These are phyloP conservation scores for Globisporangium barbulae DNA, from an alignment of 352 stramenopile genomes.

Conservation along the genomic window DNA sequence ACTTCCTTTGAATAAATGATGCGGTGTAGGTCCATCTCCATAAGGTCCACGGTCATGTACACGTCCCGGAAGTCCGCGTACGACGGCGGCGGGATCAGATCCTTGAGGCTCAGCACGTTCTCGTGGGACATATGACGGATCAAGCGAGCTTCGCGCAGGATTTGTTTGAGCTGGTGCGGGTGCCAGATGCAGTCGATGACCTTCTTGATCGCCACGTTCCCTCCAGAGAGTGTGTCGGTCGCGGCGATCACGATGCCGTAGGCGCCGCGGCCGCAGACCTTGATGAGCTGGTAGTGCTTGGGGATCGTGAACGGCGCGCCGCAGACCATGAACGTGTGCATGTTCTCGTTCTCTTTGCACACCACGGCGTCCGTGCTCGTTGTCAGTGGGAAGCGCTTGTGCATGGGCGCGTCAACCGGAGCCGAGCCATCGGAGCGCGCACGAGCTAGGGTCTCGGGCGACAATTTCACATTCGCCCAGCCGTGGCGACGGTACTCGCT, in stretches of 20 bases:
- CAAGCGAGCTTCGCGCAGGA: slow-evolving; percentile 79
- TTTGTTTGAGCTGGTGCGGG: slow-evolving; percentile 87
- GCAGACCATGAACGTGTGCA: slow-evolving; percentile 90
- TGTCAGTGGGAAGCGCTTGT: slow-evolving; percentile 38
- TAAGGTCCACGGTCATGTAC: slow-evolving; percentile 90
- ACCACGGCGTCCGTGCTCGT: slow-evolving; percentile 49
- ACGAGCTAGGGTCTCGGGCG: slow-evolving; percentile 47
- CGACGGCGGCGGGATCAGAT: slow-evolving; percentile 79
- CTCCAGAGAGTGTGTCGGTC: slow-evolving; percentile 73
- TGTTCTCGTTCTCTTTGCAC: slow-evolving; percentile 84
- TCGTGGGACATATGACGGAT: slow-evolving; percentile 86
- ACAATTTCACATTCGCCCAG: slow-evolving; percentile 81
- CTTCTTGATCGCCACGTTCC: slow-evolving; percentile 90
- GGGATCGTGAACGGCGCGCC: slow-evolving; percentile 86
- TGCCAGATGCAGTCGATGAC: slow-evolving; percentile 91
- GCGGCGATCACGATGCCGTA: slow-evolving; percentile 90
- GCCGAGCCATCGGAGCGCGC: slow-evolving; percentile 56
- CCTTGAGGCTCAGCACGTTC: slow-evolving; percentile 82
- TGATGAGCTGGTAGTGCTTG: slow-evolving; percentile 85
- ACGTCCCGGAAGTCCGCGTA: slow-evolving; percentile 86
- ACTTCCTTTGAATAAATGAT: slow-evolving; percentile 93
- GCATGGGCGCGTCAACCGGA: slow-evolving; percentile 27
- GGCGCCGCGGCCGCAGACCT: slow-evolving; percentile 82
- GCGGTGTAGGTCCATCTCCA: slow-evolving; percentile 92
- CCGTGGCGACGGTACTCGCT: slow-evolving; percentile 57